Base-by-base conservation (phyloP, 169 alveolate genomes). In the Amoebophrya sp. region DNA sequence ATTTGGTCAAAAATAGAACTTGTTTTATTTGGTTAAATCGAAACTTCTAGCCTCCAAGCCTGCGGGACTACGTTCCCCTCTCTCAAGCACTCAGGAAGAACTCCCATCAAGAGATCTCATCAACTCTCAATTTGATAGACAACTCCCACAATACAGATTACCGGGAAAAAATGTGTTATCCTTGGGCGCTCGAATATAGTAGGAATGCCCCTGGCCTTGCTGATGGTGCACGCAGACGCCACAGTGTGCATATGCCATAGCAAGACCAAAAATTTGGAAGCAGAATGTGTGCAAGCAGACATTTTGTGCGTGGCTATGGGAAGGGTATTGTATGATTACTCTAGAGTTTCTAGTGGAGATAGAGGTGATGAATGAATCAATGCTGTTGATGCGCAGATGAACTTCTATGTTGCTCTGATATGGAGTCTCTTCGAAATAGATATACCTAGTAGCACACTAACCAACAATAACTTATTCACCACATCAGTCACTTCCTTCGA, bases 101-200 rank as follows among this genome's bases (percentile, higher is more conserved):
- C n/a, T n/a, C n/a, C n/a, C n/a, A n/a, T n/a, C n/a, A n/a, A n/a
- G n/a, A n/a, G n/a, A n/a, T n/a, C n/a, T n/a, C n/a, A n/a, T n/a
- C n/a, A n/a, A n/a, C n/a, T n/a, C n/a, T n/a, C n/a, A n/a, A n/a
- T n/a, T n/a, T n/a, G n/a, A n/a, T n/a, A n/a, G n/a, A n/a, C n/a
- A n/a, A n/a, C n/a, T n/a, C n/a, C n/a, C n/a, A n/a, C n/a, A n/a
- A n/a, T n/a, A 36, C 93, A 93, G 90, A 89, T 96, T 34, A 41
- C 91, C 39, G 97, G 97, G 26, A 95, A 94, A 90, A 91, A 93
- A 36, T 96, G 95, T 0, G 96, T 94, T 23, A 94, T 96, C 10
- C 53, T 95, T 0, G 98, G 98, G 1, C 89, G 96, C 91, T 93
- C 96, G 41, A 93, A 93, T 33, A 91, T 96, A 41, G 97, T 95